Evolutionary conservation across 1,139 yeast species (phyloP).

Genomic region (Magnusiomyces tetraspermus): DNA sequence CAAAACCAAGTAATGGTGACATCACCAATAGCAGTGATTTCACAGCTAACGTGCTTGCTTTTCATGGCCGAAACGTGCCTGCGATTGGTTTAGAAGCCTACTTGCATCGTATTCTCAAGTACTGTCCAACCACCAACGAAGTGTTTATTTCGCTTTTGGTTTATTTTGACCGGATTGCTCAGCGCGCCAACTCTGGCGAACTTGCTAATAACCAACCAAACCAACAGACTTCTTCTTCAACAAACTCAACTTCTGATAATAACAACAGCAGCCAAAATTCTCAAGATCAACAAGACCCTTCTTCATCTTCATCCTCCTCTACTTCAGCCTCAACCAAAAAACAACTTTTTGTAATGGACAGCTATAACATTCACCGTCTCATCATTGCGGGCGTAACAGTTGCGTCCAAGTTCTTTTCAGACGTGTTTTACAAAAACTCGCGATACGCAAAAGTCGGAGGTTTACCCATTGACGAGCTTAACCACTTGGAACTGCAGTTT

Average conservation of each 20-base stretch:
- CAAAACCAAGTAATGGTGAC: not conserved
- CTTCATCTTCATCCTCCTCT: constrained; percentile 6
- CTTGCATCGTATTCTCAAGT: constrained; percentile 78
- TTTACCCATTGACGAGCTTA: constrained; percentile 83
- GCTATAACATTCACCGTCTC: constrained; percentile 86
- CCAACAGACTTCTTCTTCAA: constrained; percentile 2
- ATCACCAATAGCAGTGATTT: constrained; percentile 29
- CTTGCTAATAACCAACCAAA: constrained; percentile 14
- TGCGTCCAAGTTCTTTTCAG: constrained; percentile 89
- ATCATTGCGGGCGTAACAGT: constrained; percentile 96
- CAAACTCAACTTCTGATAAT: constrained; percentile 13
- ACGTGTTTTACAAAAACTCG: constrained; percentile 89
- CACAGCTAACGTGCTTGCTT: constrained; percentile 71
- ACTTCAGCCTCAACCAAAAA: constrained; percentile 4
- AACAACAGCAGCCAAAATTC: not conserved
- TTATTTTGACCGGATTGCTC: constrained; percentile 89
- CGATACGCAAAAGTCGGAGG: constrained; percentile 98
- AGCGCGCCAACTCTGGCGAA: constrained; percentile 60
- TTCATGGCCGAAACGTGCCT: constrained; percentile 93
- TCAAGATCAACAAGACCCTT: too few relatives aligned
- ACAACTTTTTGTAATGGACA: constrained; percentile 87
- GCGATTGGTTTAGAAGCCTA: constrained; percentile 88
- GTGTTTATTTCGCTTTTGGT: constrained; percentile 84
- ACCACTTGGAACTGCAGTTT: constrained; percentile 86
- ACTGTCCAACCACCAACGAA: constrained; percentile 96